Evolutionary conservation across 1,284 basidiomycete genomes (phyloP).

Genomic region (Trametes sp.): DNA sequence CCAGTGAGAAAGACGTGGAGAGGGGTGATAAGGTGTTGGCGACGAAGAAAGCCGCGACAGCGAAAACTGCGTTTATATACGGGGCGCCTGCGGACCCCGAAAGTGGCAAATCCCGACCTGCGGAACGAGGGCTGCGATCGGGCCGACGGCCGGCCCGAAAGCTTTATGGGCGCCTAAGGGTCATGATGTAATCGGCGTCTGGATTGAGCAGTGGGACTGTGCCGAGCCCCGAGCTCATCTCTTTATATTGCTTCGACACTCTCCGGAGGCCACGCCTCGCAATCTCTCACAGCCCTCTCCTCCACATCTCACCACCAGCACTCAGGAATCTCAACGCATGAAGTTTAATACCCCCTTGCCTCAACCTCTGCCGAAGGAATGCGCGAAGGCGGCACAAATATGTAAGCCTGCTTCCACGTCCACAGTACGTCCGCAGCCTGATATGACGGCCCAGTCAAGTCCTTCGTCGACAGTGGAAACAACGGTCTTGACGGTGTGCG

Average conservation of each 20-base stretch:
- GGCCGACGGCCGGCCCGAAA: constrained; percentile 7
- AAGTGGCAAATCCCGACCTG: constrained; percentile 19
- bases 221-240: constrained; percentile 11
- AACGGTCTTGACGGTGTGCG: constrained; percentile 75
- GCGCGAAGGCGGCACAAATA: constrained; percentile 77
- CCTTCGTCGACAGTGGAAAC: constrained; percentile 75
- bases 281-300: constrained; percentile 7
- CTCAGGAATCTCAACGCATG: constrained; percentile 45
- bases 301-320: constrained; percentile 11
- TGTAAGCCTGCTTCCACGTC: constrained; percentile 52
- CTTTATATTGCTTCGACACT: constrained; percentile 7
- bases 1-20: constrained; percentile 35
- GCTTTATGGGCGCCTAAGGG: constrained; percentile 18
- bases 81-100: neutral
- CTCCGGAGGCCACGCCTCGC: constrained; percentile 3
- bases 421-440: constrained; percentile 14
- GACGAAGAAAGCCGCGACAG: constrained; percentile 19
- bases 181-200: constrained; percentile 25
- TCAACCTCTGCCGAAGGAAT: constrained; percentile 77
- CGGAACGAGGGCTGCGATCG: neutral
- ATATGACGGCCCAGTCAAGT: constrained; percentile 58
- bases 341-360: constrained; percentile 75
- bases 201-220: constrained; percentile 5
- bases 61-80: constrained; percentile 25
- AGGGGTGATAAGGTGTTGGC: constrained; percentile 50